Base-by-base conservation (phyloP, 129 eudicot genomes). In the Escallonia herrerae region DNA sequence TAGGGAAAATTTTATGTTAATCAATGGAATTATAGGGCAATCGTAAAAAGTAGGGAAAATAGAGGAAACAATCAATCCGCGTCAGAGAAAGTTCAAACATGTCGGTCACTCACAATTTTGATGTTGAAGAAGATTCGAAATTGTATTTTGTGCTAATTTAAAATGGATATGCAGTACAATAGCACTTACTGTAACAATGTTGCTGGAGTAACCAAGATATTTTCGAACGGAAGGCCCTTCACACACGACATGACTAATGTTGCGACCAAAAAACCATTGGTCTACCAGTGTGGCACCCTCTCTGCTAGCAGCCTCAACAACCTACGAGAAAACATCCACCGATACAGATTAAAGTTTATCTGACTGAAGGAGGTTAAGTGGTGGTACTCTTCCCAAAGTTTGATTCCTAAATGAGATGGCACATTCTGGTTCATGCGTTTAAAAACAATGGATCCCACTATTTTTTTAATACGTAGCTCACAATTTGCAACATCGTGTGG, bases 131-230 rank as follows among this genome's bases (percentile, higher is more conserved):
- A 7, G 2, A 15, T n/a, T 1, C 10, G 13, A 33, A 51, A 56
- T 4, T 40, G 45, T 38, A 41, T 38, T 40, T 10, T 3, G 45
- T 51, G 3, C 44, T 0, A 38, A 22, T 40, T 40, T 14, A 22
- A 10, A 42, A 64, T 11, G 45, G 14, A 13, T 5, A 55, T 38
- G 49, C 37, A 56, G 14, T 39, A 8, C 47, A 64, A 56, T 58
- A 65, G 47, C 33, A 83, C 97, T 78, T 79, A 91, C 97, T 7
- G 96, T 85, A 61, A 93, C 95, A 72, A 93, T 80, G 72, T 89
- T 77, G 67, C 71, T 77, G 46, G 91, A 74, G 68, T 86, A 91
- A 38, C 98, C 96, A 49, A 93, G 74, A 74, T 88, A 93, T 60
- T 84, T 93, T 47, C 61, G 80, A 59, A 81, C 71, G 11, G 95